phyloP scores from a whole-genome alignment of 257 asterid genomes.

The Petrea volubilis region DNA sequence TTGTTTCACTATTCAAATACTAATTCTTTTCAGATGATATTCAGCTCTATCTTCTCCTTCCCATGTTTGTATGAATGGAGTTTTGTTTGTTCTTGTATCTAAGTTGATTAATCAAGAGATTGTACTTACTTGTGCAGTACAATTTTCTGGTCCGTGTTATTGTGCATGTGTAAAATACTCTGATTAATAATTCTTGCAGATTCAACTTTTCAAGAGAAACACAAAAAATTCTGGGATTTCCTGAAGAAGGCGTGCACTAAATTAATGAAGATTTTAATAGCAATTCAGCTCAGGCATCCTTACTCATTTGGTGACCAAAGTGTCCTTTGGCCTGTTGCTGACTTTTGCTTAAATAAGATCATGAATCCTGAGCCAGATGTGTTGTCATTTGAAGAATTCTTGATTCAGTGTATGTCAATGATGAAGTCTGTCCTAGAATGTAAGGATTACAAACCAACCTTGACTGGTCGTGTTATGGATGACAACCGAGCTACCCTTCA shows the following conservation, averaged over 20 bases:
- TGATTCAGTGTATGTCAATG: slow-evolving; percentile 90
- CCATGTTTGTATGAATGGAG: slow-evolving; percentile 9
- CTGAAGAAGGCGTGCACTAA: slow-evolving; percentile 79
- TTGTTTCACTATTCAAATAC: not conserved
- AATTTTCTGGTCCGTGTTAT: slow-evolving; percentile 13
- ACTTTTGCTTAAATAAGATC: slow-evolving; percentile 81
- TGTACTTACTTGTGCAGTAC: slow-evolving; percentile 10
- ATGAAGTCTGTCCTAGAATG: slow-evolving; percentile 87
- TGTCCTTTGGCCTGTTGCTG: slow-evolving; percentile 72
- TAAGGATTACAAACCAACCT: slow-evolving; percentile 80
- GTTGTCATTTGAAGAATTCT: slow-evolving; percentile 67
- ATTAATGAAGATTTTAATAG: slow-evolving; percentile 77
- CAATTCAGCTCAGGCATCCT: slow-evolving; percentile 88
- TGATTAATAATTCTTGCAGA: slow-evolving; percentile 63
- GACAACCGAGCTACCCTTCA: slow-evolving; percentile 74
- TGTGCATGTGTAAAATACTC: slow-evolving; percentile 20
- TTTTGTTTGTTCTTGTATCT: slow-evolving; percentile 9
- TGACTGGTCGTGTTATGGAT: slow-evolving; percentile 90
- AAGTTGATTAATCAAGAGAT: slow-evolving; percentile 16
- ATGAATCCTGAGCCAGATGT: slow-evolving; percentile 78
- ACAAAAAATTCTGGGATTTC: slow-evolving; percentile 76
- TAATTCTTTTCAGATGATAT: not conserved
- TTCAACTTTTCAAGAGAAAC: slow-evolving; percentile 70
- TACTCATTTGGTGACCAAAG: slow-evolving; percentile 91
- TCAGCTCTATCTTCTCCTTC: not conserved